phyloP scores from a whole-genome alignment of 2,329 filamentous ascomycete genomes.

The Microascus cirrosus region DNA sequence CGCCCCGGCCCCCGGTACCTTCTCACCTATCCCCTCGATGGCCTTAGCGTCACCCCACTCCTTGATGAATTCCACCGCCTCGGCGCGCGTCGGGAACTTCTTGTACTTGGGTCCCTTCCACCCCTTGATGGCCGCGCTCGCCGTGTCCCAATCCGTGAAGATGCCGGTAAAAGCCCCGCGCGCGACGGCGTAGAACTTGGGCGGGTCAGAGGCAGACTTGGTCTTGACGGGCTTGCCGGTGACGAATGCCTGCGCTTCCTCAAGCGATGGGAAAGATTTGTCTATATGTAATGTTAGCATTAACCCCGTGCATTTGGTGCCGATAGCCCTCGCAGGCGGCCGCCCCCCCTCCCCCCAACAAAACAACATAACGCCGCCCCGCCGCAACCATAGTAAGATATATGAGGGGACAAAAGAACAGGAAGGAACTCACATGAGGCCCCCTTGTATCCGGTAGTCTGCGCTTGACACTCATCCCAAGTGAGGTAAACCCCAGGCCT shows the following conservation, averaged over 20 bases:
- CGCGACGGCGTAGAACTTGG: constrained; percentile 50
- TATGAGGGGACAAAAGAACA: not conserved
- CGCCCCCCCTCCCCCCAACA: too few relatives aligned
- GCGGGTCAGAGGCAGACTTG: constrained; percentile 24
- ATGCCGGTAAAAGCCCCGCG: constrained; percentile 47
- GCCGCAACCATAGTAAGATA: not conserved
- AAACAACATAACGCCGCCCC: not conserved
- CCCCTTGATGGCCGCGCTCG: constrained; percentile 61
- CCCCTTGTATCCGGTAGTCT: constrained; percentile 50
- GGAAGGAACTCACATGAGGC: constrained; percentile 51
- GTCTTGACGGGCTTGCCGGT: constrained; percentile 37
- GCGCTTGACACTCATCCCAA: constrained; percentile 50
- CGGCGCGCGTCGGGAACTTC: constrained; percentile 54
- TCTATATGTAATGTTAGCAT: constrained; percentile 33
- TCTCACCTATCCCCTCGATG: constrained; percentile 25
- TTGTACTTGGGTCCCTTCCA: constrained; percentile 61
- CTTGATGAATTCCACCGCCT: constrained; percentile 69
- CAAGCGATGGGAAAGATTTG: constrained; percentile 63
- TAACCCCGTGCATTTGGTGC: not conserved
- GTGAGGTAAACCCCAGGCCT: constrained; percentile 49
- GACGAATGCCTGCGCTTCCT: constrained; percentile 72
- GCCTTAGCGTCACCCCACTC: constrained; percentile 31
- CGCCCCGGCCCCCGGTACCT: constrained; percentile 11
- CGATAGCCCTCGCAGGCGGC: too few relatives aligned
- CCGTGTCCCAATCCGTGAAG: constrained; percentile 56